These are phyloP conservation scores for Salix caprea DNA, from an alignment of 345 rosid species.

Conservation along the genomic window DNA sequence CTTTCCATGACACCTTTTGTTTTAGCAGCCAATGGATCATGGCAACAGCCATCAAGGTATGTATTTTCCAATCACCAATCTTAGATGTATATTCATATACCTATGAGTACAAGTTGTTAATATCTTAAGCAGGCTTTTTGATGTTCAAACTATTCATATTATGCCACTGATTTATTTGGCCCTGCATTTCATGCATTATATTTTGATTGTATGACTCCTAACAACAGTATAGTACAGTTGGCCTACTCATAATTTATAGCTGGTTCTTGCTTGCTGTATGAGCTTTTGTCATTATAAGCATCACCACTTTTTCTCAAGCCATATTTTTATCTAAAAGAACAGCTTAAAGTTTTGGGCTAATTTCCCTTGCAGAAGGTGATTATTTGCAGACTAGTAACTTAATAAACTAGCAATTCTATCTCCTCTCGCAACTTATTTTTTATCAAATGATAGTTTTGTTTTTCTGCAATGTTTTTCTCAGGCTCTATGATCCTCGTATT, in stretches of 20 bases:
- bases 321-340: too few relatives aligned
- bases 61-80: neutral
- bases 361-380: neutral
- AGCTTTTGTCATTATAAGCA: neutral
- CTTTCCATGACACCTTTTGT: constrained; percentile 68
- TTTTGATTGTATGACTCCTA: neutral
- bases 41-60: constrained; percentile 92
- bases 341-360: neutral
- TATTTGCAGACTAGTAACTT: neutral
- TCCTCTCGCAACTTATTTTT: neutral
- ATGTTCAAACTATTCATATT: neutral
- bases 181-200: neutral
- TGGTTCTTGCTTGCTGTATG: too few relatives aligned
- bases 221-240: neutral
- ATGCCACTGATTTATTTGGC: neutral
- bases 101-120: neutral
- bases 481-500: constrained; percentile 91
- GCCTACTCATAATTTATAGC: neutral
- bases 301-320: neutral
- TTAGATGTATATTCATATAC: neutral
- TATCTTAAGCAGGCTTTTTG: neutral
- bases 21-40: constrained; percentile 72
- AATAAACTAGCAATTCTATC: neutral
- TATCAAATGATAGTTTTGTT: constrained; percentile 3
- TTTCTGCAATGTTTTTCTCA: constrained; percentile 38